Evolutionary conservation across 108 stramenopile species (phyloP), one percentile per base, ranked within the genome.

Genomic region (Nitzschia sp.): DNA sequence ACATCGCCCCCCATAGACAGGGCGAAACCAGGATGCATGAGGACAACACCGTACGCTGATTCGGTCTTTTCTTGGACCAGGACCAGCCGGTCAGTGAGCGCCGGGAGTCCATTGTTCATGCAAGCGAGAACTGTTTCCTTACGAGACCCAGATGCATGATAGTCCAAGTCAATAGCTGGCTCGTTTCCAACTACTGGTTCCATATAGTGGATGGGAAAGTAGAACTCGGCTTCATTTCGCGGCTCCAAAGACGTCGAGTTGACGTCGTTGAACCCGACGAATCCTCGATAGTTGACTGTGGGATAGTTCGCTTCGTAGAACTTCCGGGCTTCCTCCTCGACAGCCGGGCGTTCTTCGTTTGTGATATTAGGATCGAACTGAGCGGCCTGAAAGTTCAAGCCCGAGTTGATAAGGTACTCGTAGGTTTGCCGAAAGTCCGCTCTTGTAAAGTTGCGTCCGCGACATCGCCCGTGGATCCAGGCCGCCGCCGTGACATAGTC

Each of bases 261-360:
- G 3, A 58, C 53, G 17, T 16, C 21, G 27, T 63, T 60, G 19
- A 72, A 69, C 3, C 72, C 80, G 19, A 48, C 28, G 60, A 77
- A 46, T 2, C 80, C 80, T 32, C 23, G 33, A 45, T 82, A 82
- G 63, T 66, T 53, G 15, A 78, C 26, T 2, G 53, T 15, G 1
- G 67, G 67, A 50, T 78, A 70, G 27, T 70, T 26, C 28, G 73
- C 68, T 3, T 23, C 46, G 38, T 67, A 74, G 30, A 30, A 77
- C 36, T 68, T 53, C 16, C 62, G 46, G 0, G 80, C 50, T 41
- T 73, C 73, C 23, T 27, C 67, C 64, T 82, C 80, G 19, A 46
- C 11, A 1, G 28, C 67, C 1, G 58, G 50, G 16, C 80, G 52
- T 22, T 74, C 76, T 5, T 46, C 66, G 52, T 76, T 45, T 4